phyloP scores from a whole-genome alignment of 768 basidiomycete genomes.

The Calocera cornea region DNA sequence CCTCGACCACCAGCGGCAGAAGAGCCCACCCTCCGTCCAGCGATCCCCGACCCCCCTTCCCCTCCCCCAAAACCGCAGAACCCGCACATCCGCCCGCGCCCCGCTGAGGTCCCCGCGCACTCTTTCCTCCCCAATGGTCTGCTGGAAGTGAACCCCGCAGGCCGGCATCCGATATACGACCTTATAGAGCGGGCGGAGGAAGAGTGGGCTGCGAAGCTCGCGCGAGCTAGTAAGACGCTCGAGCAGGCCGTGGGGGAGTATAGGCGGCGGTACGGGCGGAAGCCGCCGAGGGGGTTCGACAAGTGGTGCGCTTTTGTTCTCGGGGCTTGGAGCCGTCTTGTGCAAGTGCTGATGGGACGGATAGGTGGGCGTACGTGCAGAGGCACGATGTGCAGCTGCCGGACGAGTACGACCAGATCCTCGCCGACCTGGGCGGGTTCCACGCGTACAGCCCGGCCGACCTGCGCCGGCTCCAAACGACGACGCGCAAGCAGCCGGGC shows the following conservation, averaged over 20 bases:
- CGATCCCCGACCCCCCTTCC: not conserved
- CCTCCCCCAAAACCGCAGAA: not conserved
- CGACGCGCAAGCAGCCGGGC: not conserved
- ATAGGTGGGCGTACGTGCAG: conserved; percentile 35
- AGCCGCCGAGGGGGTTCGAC: conserved; percentile 32
- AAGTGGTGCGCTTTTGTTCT: conserved; percentile 28
- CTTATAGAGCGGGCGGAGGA: conserved; percentile 28
- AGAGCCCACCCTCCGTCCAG: not conserved
- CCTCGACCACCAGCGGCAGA: not conserved
- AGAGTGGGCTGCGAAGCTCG: conserved; percentile 29
- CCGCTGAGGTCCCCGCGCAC: conserved; percentile 12
- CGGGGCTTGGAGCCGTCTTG: not conserved
- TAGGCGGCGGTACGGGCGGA: conserved; percentile 25
- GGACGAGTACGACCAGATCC: conserved; percentile 44
- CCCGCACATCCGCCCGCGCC: not conserved
- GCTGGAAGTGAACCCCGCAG: conserved; percentile 27
- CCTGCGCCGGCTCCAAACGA: not conserved
- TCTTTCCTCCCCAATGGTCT: conserved; percentile 23
- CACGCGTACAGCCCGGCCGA: conserved; percentile 10
- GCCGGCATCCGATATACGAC: conserved; percentile 34
- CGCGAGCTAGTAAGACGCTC: conserved; percentile 28
- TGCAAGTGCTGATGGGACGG: not conserved
- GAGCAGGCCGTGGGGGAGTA: conserved; percentile 31
- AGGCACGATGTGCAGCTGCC: conserved; percentile 35
- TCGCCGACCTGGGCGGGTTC: conserved; percentile 31